Conservation (phyloP, 2,329 filamentous ascomycete genomes). For the Verticillium alfalfae region DNA sequence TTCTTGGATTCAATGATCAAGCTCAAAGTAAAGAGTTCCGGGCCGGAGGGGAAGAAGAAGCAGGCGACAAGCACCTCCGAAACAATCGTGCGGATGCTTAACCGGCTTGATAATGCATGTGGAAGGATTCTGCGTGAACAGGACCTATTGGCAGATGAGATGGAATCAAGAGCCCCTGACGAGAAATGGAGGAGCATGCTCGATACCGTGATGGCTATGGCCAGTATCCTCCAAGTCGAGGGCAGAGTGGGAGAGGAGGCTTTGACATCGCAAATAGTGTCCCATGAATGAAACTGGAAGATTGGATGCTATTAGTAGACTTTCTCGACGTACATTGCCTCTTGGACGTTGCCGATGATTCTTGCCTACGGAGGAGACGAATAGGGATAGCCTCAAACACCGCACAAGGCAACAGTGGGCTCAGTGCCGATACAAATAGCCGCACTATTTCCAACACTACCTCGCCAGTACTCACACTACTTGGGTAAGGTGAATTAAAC, state of each 20-base stretch:
- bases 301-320: not conserved
- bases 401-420: no score
- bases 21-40: not conserved
- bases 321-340: no score
- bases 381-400: no score
- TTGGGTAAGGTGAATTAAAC: not conserved
- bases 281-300: not conserved
- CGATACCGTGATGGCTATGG: not conserved
- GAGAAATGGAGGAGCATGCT: not conserved
- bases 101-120: not conserved
- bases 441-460: no score
- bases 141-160: not conserved
- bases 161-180: not conserved
- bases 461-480: no score
- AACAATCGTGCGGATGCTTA: not conserved
- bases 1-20: not conserved
- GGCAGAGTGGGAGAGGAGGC: not conserved
- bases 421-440: no score
- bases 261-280: not conserved
- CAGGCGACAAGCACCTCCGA: not conserved
- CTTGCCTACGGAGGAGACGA: no score
- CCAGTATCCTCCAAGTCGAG: not conserved
- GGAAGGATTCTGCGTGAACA: not conserved
- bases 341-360: no score
- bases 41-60: not conserved